Evolutionary conservation across 2,329 filamentous ascomycete species (phyloP).

Genomic region (Lecanicillium sp.): DNA sequence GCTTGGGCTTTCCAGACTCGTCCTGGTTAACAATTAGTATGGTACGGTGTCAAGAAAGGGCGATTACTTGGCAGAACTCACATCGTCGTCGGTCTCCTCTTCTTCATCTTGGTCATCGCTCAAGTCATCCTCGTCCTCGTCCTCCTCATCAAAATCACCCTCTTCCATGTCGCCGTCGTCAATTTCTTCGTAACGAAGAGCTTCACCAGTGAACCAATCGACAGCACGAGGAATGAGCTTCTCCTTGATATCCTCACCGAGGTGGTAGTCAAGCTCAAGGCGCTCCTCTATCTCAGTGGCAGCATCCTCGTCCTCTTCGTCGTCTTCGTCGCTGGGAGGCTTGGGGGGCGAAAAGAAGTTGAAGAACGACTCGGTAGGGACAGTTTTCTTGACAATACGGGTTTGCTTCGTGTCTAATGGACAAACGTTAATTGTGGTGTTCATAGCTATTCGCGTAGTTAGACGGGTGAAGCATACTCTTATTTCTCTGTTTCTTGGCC

Average conservation of each 20-base stretch:
- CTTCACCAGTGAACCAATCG: slow-evolving; percentile 99
- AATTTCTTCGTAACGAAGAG: slow-evolving; percentile 90
- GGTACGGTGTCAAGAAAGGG: not conserved
- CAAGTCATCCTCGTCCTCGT: slow-evolving; percentile 84
- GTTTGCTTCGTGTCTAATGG: slow-evolving; percentile 92
- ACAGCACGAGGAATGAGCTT: slow-evolving; percentile 97
- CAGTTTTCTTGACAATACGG: slow-evolving; percentile 97
- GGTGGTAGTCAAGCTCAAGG: slow-evolving; percentile 95
- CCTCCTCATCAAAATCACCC: slow-evolving; percentile 80
- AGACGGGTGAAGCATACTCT: slow-evolving; percentile 59
- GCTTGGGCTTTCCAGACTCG: slow-evolving; percentile 83
- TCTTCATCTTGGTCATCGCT: slow-evolving; percentile 82
- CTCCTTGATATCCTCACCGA: slow-evolving; percentile 99
- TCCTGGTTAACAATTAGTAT: slow-evolving; percentile 48
- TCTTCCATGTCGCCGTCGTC: slow-evolving; percentile 76
- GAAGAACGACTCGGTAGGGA: slow-evolving; percentile 97
- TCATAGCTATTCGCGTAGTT: not conserved
- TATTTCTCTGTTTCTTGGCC: slow-evolving; percentile 99
- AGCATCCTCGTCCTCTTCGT: slow-evolving; percentile 64
- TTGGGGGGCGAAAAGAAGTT: slow-evolving; percentile 98
- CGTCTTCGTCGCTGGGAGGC: slow-evolving; percentile 66
- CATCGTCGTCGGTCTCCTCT: slow-evolving; percentile 73
- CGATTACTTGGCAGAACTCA: slow-evolving; percentile 32
- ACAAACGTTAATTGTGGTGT: slow-evolving; percentile 14
- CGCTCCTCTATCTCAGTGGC: slow-evolving; percentile 93